Evolutionary conservation across 768 basidiomycete genomes (phyloP), one percentile per base, ranked within the genome.

Genomic region (Bullera alba): DNA sequence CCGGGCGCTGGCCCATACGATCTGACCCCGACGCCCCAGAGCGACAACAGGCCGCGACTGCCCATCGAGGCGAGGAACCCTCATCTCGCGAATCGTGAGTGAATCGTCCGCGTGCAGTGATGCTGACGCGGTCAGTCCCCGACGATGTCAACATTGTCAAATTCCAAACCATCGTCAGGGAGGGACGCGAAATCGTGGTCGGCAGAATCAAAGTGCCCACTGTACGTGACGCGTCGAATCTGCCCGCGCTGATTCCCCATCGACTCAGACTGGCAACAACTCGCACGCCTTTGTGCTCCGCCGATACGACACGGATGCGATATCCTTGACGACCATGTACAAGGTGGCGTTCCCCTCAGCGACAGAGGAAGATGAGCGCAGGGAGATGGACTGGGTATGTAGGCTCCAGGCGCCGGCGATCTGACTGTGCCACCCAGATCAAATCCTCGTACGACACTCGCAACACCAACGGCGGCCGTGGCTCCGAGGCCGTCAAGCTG

Each of bases 281-380:
- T 83, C 67, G 28, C 91, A 96, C 74, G 89, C 92, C 21, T 96
- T 95, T 71, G 87, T 96, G 67, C 83, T 96, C 29, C 82, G 91
- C 38, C 83, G 92, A 48, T 91, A 86, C 61, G 92, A 96, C 74
- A 93, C 91, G 2, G 84, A 86, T 52, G 89, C 89, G 17, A 80
- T 96, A 73, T 86, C 84, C 57, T 80, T 91, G 8, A 93, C 91
- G 8, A 93, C 91, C 50, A 93, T 96, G 90, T 93, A 87, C 76
- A 86, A 90, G 51, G 90, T 90, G 6, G 89, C 89, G 0, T 96
- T 89, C 72, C 91, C 91, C 8, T 80, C 78, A 32, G 86, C 89
- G 3, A 75, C 76, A 36, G 87, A 90, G 1, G 75, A 78, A 42
- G 82, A 84, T 16, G 91, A 96, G 72, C 83, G 80, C 70, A 75